Conservation (phyloP, 2,329 filamentous ascomycete species). For the Fusarium beomiforme region DNA sequence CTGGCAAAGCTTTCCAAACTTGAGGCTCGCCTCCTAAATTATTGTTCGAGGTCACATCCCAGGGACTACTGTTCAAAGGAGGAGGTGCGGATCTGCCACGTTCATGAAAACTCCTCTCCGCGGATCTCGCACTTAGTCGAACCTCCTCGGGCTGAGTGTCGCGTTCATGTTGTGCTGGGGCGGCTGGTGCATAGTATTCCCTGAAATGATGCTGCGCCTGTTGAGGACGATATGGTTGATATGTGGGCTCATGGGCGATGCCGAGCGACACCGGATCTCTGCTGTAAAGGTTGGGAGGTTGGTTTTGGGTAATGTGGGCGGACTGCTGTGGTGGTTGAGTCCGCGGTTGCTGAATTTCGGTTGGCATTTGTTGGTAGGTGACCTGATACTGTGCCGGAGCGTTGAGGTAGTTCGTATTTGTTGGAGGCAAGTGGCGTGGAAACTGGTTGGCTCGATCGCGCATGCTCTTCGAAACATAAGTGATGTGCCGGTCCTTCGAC, state of each 20-base stretch:
- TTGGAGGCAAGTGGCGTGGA: constrained; percentile 57
- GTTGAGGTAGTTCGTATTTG: constrained; percentile 57
- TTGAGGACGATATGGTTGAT: constrained; percentile 21
- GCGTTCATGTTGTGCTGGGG: not conserved
- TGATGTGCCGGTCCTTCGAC: constrained; percentile 56
- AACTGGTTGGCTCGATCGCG: constrained; percentile 55
- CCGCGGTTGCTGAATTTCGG: constrained; percentile 7
- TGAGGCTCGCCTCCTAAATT: constrained; percentile 35
- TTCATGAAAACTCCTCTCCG: constrained; percentile 49
- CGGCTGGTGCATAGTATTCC: constrained; percentile 27
- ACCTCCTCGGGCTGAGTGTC: not conserved
- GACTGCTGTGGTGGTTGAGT: constrained; percentile 20
- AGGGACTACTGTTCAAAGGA: constrained; percentile 57
- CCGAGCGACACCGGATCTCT: constrained; percentile 7
- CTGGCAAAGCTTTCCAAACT: constrained; percentile 56
- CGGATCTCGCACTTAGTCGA: constrained; percentile 33
- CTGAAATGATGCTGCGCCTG: constrained; percentile 16
- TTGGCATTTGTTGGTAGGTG: constrained; percentile 12
- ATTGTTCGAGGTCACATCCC: constrained; percentile 52
- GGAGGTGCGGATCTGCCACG: constrained; percentile 62
- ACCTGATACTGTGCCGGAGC: constrained; percentile 29
- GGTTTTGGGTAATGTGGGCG: not conserved
- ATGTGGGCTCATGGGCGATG: constrained; percentile 7
- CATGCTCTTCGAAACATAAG: constrained; percentile 58
- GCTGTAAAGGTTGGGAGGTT: constrained; percentile 1